Evolutionary conservation across 106 monocot genomes (phyloP), one percentile per base, ranked within the genome.

Genomic region (Amphibolis antarctica): DNA sequence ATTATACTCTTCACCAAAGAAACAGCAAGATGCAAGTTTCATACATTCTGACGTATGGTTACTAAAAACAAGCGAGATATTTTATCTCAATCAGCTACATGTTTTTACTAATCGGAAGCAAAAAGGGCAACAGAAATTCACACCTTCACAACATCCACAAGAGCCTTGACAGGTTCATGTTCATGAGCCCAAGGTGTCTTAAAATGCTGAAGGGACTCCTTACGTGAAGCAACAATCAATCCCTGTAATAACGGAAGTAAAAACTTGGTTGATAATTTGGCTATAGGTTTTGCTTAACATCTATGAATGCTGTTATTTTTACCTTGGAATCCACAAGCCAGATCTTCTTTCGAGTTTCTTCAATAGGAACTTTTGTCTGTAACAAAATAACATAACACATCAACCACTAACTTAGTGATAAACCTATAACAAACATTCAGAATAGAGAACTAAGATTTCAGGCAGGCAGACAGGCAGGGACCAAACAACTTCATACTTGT

Each of bases 271-370:
- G 21, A 49, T 14, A 51, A n/a, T 0, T 29, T 4, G 9, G 28
- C 45, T 7, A 46, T 14, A 46, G 12, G 46, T 28, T 50, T 9
- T 51, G 25, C 5, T n/a, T 25, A n/a, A 12, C 6, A 25, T 28
- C 19, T 25, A 57, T n/a, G 12, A 28, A 56, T 26, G 21, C 3
- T 59, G 36, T 26, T 1, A 7, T 7, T 9, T 61, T 24, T 65
- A 92, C 92, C 86, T 78, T 92, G 23, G 92, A 92, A 74, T 92
- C 92, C 19, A 92, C 86, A 66, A 92, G 79, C 86, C 86, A 92
- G 68, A 92, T 84, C 67, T 82, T 92, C 75, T 84, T 84, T 26
- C 92, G 79, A 44, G 65, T 51, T 72, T 92, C 92, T 77, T 87
- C 83, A 10, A 92, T 0, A 12, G 92, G 79, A 59, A 67, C 42